phyloP scores from a whole-genome alignment of 805 yeast genomes.

The Starmerella khaoyaiensis region DNA sequence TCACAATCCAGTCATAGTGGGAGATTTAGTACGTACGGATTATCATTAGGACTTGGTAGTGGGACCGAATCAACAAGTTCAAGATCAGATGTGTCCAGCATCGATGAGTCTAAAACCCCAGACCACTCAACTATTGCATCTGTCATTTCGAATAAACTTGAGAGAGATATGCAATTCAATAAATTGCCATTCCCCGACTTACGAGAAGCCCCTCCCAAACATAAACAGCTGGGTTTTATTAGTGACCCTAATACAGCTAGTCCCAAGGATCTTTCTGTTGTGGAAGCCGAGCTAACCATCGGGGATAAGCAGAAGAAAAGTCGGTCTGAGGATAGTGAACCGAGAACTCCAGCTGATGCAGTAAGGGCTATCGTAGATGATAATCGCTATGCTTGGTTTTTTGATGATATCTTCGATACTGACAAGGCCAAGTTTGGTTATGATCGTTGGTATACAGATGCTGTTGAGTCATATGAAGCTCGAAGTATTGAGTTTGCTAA shows the following conservation, averaged over 20 bases:
- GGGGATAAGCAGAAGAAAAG: neutral
- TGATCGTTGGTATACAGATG: slow-evolving; percentile 20
- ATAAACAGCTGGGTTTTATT: too few species aligned
- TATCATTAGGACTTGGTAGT: slow-evolving; percentile 2
- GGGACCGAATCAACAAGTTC: neutral
- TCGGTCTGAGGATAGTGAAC: neutral
- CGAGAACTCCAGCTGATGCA: neutral
- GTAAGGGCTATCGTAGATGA: slow-evolving; percentile 5
- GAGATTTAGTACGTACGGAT: slow-evolving; percentile 6
- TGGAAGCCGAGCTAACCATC: neutral
- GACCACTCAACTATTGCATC: slow-evolving; percentile 1
- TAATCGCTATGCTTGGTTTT: slow-evolving; percentile 23
- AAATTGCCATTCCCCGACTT: slow-evolving; percentile 1
- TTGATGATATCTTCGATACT: slow-evolving; percentile 21
- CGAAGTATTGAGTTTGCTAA: slow-evolving; percentile 7
- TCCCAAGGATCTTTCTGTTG: neutral
- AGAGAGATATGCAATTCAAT: slow-evolving; percentile 6
- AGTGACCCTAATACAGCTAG: too few species aligned
- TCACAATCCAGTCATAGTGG: neutral
- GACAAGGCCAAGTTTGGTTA: slow-evolving; percentile 21
- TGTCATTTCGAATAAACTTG: slow-evolving; percentile 5
- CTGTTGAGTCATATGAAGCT: slow-evolving; percentile 8
- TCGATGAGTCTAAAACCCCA: slow-evolving; percentile 1
- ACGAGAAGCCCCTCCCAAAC: too few species aligned
- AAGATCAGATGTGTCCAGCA: neutral